Base-by-base conservation (phyloP, 2,329 filamentous ascomycete genomes). In the Ceratocystis eucalypticola region DNA sequence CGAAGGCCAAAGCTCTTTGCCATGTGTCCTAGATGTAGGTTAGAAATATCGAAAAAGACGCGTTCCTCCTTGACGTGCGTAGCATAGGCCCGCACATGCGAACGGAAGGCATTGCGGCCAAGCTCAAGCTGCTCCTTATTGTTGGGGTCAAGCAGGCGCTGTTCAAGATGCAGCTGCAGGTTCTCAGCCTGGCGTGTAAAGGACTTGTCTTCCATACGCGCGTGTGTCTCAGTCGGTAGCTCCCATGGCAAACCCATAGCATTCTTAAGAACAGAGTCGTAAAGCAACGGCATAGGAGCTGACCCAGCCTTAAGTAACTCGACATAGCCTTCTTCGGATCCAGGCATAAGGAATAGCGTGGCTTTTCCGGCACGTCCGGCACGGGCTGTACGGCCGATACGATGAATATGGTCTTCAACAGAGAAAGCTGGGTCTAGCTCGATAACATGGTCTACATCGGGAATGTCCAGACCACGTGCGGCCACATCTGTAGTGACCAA, bases 351-450 rank as follows among this genome's bases (percentile, higher is more conserved):
- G 79, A 97, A 97, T 28, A 97, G 85, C 10, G 89, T 82, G 0
- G 94, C 91, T 66, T 92, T 87, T 33, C 94, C 94, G 10, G 93
- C 84, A 5, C 89, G 88, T 17, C 94, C 94, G 0, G 95, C 90
- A 80, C 94, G 89, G 2, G 94, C 94, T 10, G 94, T 99, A 74
- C 94, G 88, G 65, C 94, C 94, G 66, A 97, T 90, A 66, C 94
- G 88, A 77, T 99, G 94, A 6, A 96, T 82, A 74, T 99, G 94
- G 74, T 99, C 94, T 68, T 92, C 89, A 28, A 91, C 86, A 73
- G 88, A 91, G 76, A 97, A 97, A 1, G 94, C 90, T 0, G 94
- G 92, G 73, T 99, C 94, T 74, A 96, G 97, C 75, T 99, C 94
- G 66, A 99, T 84, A 62, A 99, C 91, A 22, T 96, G 81, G 74